Percentiles rank a stretch among this genome's conserved stretches.
phyloP scores from a whole-genome alignment of 2,329 filamentous ascomycete genomes.

The Daldinia eschscholtzii region DNA sequence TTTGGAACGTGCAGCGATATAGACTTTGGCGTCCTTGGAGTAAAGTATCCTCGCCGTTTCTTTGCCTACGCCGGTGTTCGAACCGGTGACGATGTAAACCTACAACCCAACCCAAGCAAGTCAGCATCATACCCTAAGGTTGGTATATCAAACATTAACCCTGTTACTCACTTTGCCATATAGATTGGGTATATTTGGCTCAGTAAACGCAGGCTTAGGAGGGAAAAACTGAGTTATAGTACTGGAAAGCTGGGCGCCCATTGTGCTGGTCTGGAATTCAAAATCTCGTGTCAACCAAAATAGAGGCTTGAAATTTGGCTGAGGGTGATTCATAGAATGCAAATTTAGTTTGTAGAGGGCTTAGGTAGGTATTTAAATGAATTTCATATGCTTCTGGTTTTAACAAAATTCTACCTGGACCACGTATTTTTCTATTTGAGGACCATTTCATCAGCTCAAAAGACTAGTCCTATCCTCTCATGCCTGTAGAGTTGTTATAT shows the following conservation, averaged over 20 bases:
- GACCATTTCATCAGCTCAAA: background rate
- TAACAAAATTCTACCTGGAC: background rate
- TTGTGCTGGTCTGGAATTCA: background rate
- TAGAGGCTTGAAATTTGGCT: background rate
- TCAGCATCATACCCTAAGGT: background rate
- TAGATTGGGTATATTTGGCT: slow-evolving; percentile 37
- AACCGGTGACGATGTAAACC: slow-evolving; percentile 43
- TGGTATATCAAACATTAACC: too few relatives aligned
- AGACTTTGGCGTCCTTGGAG: slow-evolving; percentile 58
- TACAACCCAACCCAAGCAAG: background rate
- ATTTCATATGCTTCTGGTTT: background rate
- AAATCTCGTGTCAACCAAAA: background rate
- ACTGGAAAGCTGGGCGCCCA: slow-evolving; percentile 34
- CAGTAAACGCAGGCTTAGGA: slow-evolving; percentile 36
- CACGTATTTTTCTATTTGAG: background rate
- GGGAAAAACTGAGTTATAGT: slow-evolving; percentile 29
- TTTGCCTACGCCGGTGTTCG: slow-evolving; percentile 55
- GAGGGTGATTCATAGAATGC: background rate
- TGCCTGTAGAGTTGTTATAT: background rate
- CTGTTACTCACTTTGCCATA: slow-evolving; percentile 34
- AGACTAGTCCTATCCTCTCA: background rate
- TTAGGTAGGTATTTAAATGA: background rate
- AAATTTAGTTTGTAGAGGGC: background rate
- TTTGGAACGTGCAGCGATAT: slow-evolving; percentile 57
- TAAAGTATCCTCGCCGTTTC: slow-evolving; percentile 58